Base-by-base conservation (phyloP, 192 early-diverging fungal genomes). In the Gonapodya sp. region DNA sequence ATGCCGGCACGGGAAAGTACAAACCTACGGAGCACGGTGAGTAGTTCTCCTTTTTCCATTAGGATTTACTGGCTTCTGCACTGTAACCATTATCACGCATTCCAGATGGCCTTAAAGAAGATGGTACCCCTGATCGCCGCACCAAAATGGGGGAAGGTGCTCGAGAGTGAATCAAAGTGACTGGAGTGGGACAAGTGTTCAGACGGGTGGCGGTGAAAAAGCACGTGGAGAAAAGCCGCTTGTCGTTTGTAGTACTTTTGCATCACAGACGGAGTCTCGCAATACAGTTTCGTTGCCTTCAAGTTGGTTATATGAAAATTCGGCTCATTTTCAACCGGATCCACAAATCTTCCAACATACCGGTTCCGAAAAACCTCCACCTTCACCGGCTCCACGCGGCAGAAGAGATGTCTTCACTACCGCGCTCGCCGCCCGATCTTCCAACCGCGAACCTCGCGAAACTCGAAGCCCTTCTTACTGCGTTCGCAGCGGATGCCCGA, bases 21-120 rank as follows among this genome's bases (percentile, higher is more conserved):
- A 77, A 77, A 33, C 75, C 75, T 18, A 77, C 75, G 14, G 75
- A 77, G 75, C 75, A 77, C 75, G 75, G 75, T 64, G 24, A 64
- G 8, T 64, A n/a, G n/a, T n/a, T n/a, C n/a, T 64, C 46, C 46
- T 64, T 64, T 64, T 64, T 24, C 8, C 46, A 64, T 24, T 64
- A 24, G 46, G 8, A 24, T 8, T 16, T 8, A 64, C 46, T 8
- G 24, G 46, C 46, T 64, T 24, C 8, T 64, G 8, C 46, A 64
- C 8, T 16, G 8, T 64, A 8, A 24, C 46, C 8, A 16, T 64
- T 64, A 24, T 64, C n/a, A n/a, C n/a, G n/a, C n/a, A n/a, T 64
- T 64, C 8, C 46, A 64, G 46, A 64, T 24, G 75, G 75, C 18
- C 75, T 77, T 16, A 77, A 77, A 33, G 75, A 77, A 33, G 75